Evolutionary conservation across 2,329 filamentous ascomycete genomes (phyloP).

Genomic region (Paecilomyces variotii): DNA sequence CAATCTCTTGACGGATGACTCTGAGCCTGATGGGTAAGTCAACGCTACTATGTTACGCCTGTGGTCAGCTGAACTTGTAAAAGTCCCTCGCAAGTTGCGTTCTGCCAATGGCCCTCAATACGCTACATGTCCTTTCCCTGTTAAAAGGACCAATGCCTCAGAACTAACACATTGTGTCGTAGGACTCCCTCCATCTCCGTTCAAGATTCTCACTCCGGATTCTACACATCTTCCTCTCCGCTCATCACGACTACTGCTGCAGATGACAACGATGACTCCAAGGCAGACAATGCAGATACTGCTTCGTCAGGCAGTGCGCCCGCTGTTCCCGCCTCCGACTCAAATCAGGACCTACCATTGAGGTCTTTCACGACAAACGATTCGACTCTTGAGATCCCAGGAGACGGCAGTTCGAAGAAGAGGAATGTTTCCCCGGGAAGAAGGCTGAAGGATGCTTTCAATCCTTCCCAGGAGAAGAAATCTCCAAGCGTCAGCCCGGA

Average conservation of each 20-base stretch:
- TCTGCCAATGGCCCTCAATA: background rate
- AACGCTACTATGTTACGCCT: background rate
- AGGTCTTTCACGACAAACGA: slow-evolving; percentile 18
- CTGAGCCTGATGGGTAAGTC: slow-evolving; percentile 35
- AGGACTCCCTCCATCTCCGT: slow-evolving; percentile 43
- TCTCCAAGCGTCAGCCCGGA: slow-evolving; percentile 43
- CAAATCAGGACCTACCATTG: slow-evolving; percentile 29
- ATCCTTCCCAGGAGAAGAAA: slow-evolving; percentile 43
- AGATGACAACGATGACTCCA: slow-evolving; percentile 32
- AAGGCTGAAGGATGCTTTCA: slow-evolving; percentile 66
- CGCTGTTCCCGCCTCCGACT: slow-evolving; percentile 30
- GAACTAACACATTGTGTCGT: slow-evolving; percentile 3
- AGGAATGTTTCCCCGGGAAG: slow-evolving; percentile 62
- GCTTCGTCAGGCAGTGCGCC: slow-evolving; percentile 21
- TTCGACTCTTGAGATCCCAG: slow-evolving; percentile 24
- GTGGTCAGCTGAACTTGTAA: background rate
- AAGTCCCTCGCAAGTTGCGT: background rate
- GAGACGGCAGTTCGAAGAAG: slow-evolving; percentile 35
- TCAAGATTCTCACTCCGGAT: slow-evolving; percentile 58
- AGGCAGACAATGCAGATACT: slow-evolving; percentile 17
- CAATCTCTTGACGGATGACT: slow-evolving; percentile 27
- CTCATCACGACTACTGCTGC: slow-evolving; percentile 50
- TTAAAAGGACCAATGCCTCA: slow-evolving; percentile 9
- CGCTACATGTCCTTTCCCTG: too few relatives aligned
- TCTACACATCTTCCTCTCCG: slow-evolving; percentile 62